phyloP scores from a whole-genome alignment of 768 basidiomycete genomes.

The Leccinum boreale region DNA sequence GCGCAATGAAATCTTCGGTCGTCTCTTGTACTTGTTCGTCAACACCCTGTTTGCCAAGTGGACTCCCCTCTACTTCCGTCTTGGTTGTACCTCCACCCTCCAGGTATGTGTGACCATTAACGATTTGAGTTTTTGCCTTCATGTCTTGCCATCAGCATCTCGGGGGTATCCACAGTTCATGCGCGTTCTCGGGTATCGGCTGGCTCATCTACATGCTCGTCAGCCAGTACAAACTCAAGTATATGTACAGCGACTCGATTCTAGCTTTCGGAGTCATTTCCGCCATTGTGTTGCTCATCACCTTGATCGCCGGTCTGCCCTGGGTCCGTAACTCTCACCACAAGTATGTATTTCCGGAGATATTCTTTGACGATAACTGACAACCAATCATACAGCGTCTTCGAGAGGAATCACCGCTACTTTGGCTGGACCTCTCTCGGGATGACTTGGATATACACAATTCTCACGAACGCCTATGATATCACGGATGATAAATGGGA shows the following conservation, averaged over 20 bases:
- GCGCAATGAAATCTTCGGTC: slow-evolving; percentile 81
- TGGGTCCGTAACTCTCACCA: slow-evolving; percentile 81
- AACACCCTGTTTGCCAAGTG: slow-evolving; percentile 83
- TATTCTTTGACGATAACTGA: not conserved
- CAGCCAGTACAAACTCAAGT: slow-evolving; percentile 48
- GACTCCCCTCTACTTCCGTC: slow-evolving; percentile 68
- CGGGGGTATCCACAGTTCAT: slow-evolving; percentile 77
- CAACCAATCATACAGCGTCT: slow-evolving; percentile 45
- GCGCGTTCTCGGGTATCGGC: slow-evolving; percentile 63
- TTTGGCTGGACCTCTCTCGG: slow-evolving; percentile 67
- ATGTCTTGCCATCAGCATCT: slow-evolving; percentile 50
- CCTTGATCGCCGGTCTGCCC: slow-evolving; percentile 65
- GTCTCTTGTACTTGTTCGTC: slow-evolving; percentile 65
- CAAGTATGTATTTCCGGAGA: slow-evolving; percentile 48
- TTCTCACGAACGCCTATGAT: slow-evolving; percentile 64
- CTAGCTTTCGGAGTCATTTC: slow-evolving; percentile 62
- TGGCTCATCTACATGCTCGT: slow-evolving; percentile 69
- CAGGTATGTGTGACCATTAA: slow-evolving; percentile 39
- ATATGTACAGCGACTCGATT: slow-evolving; percentile 51
- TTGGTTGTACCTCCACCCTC: slow-evolving; percentile 70
- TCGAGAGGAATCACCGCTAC: slow-evolving; percentile 79
- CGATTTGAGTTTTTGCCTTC: not conserved
- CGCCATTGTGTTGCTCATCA: slow-evolving; percentile 52
- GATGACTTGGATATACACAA: slow-evolving; percentile 62
- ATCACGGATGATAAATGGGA: slow-evolving; percentile 54